Evolutionary conservation across 345 rosid genomes (phyloP), one percentile per base, ranked within the genome.

Genomic region (Eucalyptus urophylla): DNA sequence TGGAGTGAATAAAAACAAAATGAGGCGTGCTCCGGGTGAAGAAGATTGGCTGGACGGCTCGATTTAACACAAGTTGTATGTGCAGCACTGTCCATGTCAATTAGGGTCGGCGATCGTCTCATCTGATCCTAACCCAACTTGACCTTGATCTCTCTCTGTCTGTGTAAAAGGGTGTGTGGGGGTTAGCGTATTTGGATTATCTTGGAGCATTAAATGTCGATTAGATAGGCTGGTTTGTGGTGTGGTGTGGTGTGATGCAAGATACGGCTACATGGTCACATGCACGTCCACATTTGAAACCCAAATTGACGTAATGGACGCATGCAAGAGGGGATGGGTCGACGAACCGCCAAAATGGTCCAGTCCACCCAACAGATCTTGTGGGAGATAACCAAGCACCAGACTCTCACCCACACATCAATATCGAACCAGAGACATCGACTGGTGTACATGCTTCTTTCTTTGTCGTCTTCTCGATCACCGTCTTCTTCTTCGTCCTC

Each of bases 261-360:
- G 76, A 69, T 69, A 33, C 43, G 80, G 44, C 81, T 50, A 86
- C 62, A 86, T 44, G 62, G 43, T 19, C 37, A 58, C 49, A 50
- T 51, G 87, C 25, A 86, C 40, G 56, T 86, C 62, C 85, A 40
- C 85, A 53, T 31, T 51, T 17, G 27, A 33, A 37, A 6, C 8
- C 47, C 85, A 40, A 76, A 40, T 76, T 76, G 85, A 76, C 43
- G 85, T 21, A 45, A 45, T 37, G 87, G 8, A 88, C 50, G 58
- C 87, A 89, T 53, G 90, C 88, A 86, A 56, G 90, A 92, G 89
- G 40, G 88, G 60, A 91, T 91, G 93, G 94, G 90, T 90, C 85
- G 94, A 93, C 95, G 88, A 97, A 97, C 99, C 97, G 96, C 96
- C 97, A 92, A 94, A 88, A 88, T 80, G 88, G 96, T 91, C 93